A percentile compares a stretch with the other conserved stretches of the same genome.
These are phyloP conservation scores for Fistulifera pelliculosa DNA, from an alignment of 108 stramenopile species.

Conservation along the genomic window DNA sequence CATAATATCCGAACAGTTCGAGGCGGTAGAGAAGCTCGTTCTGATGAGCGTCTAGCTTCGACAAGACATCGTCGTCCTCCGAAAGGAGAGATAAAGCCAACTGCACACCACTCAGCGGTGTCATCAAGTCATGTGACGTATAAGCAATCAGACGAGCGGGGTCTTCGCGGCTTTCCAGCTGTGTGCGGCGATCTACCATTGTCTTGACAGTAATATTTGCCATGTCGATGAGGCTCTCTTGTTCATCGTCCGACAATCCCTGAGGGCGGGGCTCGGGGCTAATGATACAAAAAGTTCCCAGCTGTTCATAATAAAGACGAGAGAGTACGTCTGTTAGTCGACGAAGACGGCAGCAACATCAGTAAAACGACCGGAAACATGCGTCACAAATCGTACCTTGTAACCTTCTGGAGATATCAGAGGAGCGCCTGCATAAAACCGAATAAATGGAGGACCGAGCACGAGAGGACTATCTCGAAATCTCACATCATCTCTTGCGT, in stretches of 20 bases:
- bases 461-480: conserved; percentile 63
- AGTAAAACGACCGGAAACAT: too few relatives aligned
- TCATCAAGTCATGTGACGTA: conserved; percentile 59
- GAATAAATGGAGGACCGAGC: conserved; percentile 43
- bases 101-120: conserved; percentile 41
- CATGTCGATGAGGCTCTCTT: conserved; percentile 55
- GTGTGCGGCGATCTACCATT: conserved; percentile 40
- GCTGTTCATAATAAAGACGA: neutral
- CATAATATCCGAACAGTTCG: conserved; percentile 32
- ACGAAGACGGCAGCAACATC: too few relatives aligned
- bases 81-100: conserved; percentile 31
- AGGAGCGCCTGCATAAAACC: conserved; percentile 79
- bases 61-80: conserved; percentile 18
- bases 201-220: conserved; percentile 45
- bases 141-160: conserved; percentile 50
- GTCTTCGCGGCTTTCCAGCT: conserved; percentile 18
- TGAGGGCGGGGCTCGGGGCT: conserved; percentile 13
- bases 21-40: conserved; percentile 20
- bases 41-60: conserved; percentile 18
- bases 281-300: conserved; percentile 56
- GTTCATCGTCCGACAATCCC: conserved; percentile 40
- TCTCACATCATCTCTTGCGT: conserved; percentile 56
- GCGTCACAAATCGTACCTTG: conserved; percentile 26
- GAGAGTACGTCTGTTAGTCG: too few relatives aligned
- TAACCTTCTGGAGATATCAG: conserved; percentile 59